Base-by-base conservation (phyloP, 148 eudicot genomes). In the Fagopyrum esculentum region DNA sequence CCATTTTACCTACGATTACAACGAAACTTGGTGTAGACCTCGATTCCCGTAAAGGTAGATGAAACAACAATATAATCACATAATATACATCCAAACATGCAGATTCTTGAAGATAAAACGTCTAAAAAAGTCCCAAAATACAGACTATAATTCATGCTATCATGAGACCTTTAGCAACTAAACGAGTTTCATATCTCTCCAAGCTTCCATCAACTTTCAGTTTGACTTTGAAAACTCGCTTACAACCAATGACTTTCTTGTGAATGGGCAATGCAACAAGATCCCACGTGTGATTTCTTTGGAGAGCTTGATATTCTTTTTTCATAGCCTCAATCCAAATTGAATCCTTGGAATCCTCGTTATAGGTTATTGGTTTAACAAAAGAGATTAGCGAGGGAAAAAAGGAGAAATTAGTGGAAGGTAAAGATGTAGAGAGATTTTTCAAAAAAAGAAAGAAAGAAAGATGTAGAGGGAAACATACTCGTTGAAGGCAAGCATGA, bases 171-270 rank as follows among this genome's bases (percentile, higher is more conserved):
- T 47, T 57, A 1, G 73, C 78, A 1, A 68, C 71, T 4, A 75
- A 40, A 5, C 55, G 45, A 6, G 71, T 19, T 11, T 60, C 61
- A 1, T 30, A 75, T 19, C 77, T 11, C 22, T 75, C 77, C 2
- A 75, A 12, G 19, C 51, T 30, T 1, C 78, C 73, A 69, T 77
- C 69, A 68, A 66, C 69, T 4, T 63, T 46, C 0, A 52, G 13
- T 50, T 77, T 77, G 1, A 54, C 19, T 35, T 73, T 26, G 30
- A 51, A 69, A 0, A 77, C 74, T 70, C 48, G 51, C 40, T 50
- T 69, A 16, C 40, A 69, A 3, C 74, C 78, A 4, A 76, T 48
- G 22, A 9, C 43, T 19, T 49, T 68, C 1, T 16, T 15, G 1
- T 10, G 6, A 4, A 2, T 6, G 12, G 26, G 26, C 26, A 55